Conservation (phyloP, 176 grass and related monocot genomes). For the Cenchrus purpureus region DNA sequence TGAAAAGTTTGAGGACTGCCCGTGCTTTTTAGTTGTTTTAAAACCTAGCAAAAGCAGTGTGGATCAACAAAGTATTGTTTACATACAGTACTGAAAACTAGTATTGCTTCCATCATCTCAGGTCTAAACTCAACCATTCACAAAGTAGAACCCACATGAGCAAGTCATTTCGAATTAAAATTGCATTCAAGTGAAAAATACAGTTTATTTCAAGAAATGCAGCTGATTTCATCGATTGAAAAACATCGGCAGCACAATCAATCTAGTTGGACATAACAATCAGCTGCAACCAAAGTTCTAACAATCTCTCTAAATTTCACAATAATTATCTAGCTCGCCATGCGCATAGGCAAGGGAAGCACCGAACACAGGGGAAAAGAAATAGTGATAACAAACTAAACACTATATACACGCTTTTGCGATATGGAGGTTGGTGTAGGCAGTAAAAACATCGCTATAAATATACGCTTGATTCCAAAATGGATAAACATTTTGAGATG, state of each 20-base stretch:
- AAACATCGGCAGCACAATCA: background rate
- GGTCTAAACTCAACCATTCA: background rate
- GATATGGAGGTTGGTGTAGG: background rate
- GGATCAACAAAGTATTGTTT: conserved; percentile 13
- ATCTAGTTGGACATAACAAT: background rate
- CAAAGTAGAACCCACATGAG: background rate
- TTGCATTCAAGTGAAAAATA: background rate
- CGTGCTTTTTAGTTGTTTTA: background rate
- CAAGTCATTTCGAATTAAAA: conserved; percentile 9
- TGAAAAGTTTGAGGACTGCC: too few species aligned
- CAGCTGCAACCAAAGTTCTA: background rate
- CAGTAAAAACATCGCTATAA: background rate
- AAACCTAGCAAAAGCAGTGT: background rate
- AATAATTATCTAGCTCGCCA: background rate
- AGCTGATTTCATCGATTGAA: background rate
- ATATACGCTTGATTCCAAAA: background rate
- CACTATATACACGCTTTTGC: background rate
- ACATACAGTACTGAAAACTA: background rate
- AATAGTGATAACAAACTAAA: background rate
- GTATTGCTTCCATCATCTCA: background rate
- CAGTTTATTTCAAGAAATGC: background rate
- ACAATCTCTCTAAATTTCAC: background rate
- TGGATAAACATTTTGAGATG: background rate
- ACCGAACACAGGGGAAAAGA: background rate
- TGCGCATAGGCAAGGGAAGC: background rate